phyloP scores from a whole-genome alignment of 768 basidiomycete genomes.

The Lactarius trivialis region DNA sequence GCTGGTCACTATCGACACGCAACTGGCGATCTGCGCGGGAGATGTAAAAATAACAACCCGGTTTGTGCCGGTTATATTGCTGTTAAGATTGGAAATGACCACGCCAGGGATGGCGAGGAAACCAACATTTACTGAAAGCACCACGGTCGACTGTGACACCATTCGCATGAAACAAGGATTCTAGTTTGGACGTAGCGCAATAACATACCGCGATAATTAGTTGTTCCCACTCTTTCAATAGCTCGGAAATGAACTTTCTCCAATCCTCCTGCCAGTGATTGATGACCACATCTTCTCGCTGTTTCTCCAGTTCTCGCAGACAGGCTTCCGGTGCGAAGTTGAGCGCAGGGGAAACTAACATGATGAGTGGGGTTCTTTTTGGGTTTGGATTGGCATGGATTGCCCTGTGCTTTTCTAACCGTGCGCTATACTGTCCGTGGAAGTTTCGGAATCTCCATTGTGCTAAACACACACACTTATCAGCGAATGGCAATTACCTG shows the following conservation, averaged over 20 bases:
- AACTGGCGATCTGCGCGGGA: conserved; percentile 35
- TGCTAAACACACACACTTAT: neutral
- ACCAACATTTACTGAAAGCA: conserved; percentile 31
- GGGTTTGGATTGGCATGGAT: neutral
- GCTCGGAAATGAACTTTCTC: neutral
- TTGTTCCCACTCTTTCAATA: neutral
- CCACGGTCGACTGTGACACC: conserved; percentile 27
- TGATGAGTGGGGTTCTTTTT: neutral
- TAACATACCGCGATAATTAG: neutral
- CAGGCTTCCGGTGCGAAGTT: neutral
- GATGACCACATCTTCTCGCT: neutral
- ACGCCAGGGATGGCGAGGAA: conserved; percentile 32
- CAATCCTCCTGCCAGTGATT: neutral
- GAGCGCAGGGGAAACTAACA: neutral
- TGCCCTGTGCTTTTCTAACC: neutral
- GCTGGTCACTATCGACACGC: conserved; percentile 41
- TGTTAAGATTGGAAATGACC: neutral
- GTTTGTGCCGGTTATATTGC: neutral
- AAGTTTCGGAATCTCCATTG: neutral
- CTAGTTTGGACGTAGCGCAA: neutral
- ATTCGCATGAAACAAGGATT: neutral
- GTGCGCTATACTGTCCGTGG: neutral
- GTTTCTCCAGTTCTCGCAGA: neutral
- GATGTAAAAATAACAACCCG: neutral
- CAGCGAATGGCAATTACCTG: neutral